Conservation (phyloP, 306 rosid genomes). For the Fragaria vesca region DNA sequence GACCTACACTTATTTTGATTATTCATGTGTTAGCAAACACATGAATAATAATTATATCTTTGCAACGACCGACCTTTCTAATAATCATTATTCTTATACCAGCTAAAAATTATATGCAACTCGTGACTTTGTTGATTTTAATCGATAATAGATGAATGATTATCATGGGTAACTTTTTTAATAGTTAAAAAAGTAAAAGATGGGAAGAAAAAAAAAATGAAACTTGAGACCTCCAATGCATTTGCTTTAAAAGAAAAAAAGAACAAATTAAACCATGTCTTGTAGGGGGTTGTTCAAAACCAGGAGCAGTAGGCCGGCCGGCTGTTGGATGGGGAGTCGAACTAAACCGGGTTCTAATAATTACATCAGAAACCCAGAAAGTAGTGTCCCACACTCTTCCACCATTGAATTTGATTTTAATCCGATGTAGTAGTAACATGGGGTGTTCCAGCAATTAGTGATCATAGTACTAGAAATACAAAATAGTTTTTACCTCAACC, state of each 20-base stretch:
- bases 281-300: background rate
- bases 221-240: background rate
- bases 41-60: too few species aligned
- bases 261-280: background rate
- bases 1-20: too few species aligned
- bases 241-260: background rate
- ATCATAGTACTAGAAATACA: background rate
- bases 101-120: too few species aligned
- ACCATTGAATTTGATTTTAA: conserved; percentile 33
- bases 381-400: conserved; percentile 40
- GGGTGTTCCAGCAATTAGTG: conserved; percentile 36
- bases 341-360: conserved; percentile 7
- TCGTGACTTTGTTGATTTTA: too few species aligned
- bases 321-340: conserved; percentile 16
- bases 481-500: conserved; percentile 16
- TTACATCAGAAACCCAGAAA: conserved; percentile 22
- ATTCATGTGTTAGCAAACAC: too few species aligned
- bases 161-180: too few species aligned
- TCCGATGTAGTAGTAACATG: conserved; percentile 63
- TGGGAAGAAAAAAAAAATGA: background rate
- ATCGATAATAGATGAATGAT: too few species aligned
- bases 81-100: too few species aligned
- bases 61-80: too few species aligned
- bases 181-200: too few species aligned
- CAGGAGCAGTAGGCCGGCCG: conserved; percentile 11